Base-by-base conservation (phyloP, 352 stramenopile species). In the Elongisporangium prolatum region DNA sequence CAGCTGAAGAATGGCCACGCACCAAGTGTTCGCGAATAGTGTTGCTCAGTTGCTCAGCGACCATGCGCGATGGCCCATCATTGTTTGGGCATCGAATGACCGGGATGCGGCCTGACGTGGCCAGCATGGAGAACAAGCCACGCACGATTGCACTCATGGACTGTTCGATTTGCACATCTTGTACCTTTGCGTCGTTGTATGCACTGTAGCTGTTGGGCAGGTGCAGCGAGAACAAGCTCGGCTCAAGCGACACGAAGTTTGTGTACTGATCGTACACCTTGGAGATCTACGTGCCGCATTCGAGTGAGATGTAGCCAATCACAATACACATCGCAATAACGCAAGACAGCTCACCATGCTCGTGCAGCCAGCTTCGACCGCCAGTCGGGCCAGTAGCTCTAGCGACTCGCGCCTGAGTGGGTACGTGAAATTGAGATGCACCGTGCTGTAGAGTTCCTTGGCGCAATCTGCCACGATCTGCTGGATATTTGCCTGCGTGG, bases 191-290 rank as follows among this genome's bases (percentile, higher is more conserved):
- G 55, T 96, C 84, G 75, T 99, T 99, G 73, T 98, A 98, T 50
- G 86, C 74, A 21, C 80, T 74, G 80, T 98, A 99, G 64, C 93
- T 98, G 48, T 96, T 75, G 5, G 77, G 61, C 14, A 98, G 81
- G 53, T 98, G 94, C 16, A 99, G 72, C 28, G 85, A 95, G 68
- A 99, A 99, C 11, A 99, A 73, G 64, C 86, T 80, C 52, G 91
- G 82, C 74, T 99, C 97, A 11, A 99, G 70, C 37, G 95, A 97
- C 10, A 98, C 91, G 68, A 99, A 99, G 74, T 98, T 97, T 14
- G 98, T 85, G 74, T 98, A 98, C 74, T 98, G 91, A 73, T 99
- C 97, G 64, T 92, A 98, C 9, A 99, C 85, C 61, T 97, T 97
- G 50, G 91, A 86, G 69, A 99, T 95, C 61, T 85, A 28, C 28